Evolutionary conservation across 1,284 basidiomycete genomes (phyloP), one percentile per base, ranked within the genome.

Genomic region (Ustilago crameri): DNA sequence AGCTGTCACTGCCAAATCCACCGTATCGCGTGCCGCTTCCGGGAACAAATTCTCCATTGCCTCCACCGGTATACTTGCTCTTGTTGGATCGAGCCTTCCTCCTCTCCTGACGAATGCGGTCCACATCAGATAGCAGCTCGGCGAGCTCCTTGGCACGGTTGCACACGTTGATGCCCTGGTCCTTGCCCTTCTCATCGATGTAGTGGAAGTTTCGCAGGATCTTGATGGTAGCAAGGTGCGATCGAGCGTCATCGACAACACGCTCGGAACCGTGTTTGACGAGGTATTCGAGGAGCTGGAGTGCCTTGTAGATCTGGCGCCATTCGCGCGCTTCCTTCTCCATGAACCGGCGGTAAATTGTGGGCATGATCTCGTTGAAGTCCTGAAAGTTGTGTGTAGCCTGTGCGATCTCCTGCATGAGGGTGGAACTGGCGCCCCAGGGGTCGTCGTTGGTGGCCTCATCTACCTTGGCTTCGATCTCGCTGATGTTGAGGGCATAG

Each of bases 341-440:
- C 56, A 85, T 85, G 65, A 85, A 85, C 24, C 92, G 89, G 4
- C 90, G 88, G 84, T 97, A 98, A 78, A 98, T 97, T 80, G 90
- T 91, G 2, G 96, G 95, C 94, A 99, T 98, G 82, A 98, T 94
- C 86, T 99, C 96, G 85, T 98, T 98, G 86, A 99, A 99, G 76
- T 95, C 90, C 86, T 95, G 93, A 86, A 93, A 96, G 82, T 93
- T 95, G 85, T 93, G 92, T 8, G 93, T 95, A 76, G 92, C 93
- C 87, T 91, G 90, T 7, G 95, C 94, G 78, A 98, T 98, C 82
- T 98, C 95, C 84, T 95, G 92, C 95, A 98, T 98, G 83, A 98
- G 86, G 20, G 95, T 96, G 51, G 95, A 97, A 81, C 92, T 95
- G 68, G 96, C 95, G 24, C 96, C 95, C 95, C 95, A 99, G 56